phyloP scores from a whole-genome alignment of 371 early-diverging fungal genomes.

The Mucor circinelloides region DNA sequence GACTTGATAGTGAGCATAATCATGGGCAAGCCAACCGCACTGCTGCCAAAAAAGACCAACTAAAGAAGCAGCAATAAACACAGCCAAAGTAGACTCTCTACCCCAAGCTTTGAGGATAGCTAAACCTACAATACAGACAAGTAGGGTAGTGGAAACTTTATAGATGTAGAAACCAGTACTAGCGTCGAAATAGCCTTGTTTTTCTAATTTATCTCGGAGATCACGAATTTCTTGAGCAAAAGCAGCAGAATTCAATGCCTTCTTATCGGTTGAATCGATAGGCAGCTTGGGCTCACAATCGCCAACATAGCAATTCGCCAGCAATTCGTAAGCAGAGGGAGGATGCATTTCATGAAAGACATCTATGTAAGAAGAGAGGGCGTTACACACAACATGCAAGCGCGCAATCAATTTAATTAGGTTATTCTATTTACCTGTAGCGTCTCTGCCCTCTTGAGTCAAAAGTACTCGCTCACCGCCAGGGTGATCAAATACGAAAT shows the following conservation, averaged over 20 bases:
- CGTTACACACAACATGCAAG: not conserved
- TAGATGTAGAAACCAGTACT: conserved; percentile 68
- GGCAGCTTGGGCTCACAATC: conserved; percentile 54
- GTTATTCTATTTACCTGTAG: conserved; percentile 57
- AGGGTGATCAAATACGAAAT: conserved; percentile 84
- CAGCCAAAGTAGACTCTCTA: conserved; percentile 52
- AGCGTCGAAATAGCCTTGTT: conserved; percentile 69
- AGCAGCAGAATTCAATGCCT: conserved; percentile 22
- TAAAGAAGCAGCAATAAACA: conserved; percentile 60
- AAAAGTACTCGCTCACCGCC: conserved; percentile 74
- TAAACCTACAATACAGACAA: conserved; percentile 55
- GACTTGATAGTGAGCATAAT: conserved; percentile 85
- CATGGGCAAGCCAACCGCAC: conserved; percentile 89
- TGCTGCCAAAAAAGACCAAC: conserved; percentile 87
- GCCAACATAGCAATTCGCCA: conserved; percentile 81
- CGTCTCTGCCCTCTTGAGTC: conserved; percentile 83
- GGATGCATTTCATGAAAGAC: conserved; percentile 91
- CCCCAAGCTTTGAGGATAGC: conserved; percentile 56
- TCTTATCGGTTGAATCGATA: conserved; percentile 23
- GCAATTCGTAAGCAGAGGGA: conserved; percentile 64
- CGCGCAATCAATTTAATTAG: not conserved
- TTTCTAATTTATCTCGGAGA: conserved; percentile 59
- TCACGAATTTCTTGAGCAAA: conserved; percentile 68
- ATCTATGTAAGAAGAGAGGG: conserved; percentile 41
- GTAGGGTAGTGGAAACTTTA: conserved; percentile 65